Evolutionary conservation across 495 filamentous ascomycete genomes (phyloP).

Genomic region (Trichoderma gamsii): DNA sequence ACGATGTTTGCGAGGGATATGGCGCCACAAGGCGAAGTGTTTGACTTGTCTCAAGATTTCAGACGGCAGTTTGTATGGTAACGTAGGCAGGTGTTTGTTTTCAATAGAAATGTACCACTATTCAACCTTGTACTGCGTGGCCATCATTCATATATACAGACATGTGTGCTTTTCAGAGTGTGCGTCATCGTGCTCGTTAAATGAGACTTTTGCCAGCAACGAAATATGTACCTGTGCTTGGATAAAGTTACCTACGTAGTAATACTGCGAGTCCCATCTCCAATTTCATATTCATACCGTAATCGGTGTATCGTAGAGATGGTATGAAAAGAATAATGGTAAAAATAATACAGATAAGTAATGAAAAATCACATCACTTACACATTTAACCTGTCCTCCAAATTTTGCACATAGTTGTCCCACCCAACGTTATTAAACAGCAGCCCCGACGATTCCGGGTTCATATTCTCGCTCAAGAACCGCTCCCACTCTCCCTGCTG

Average conservation of each 20-base stretch:
- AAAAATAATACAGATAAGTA: background rate
- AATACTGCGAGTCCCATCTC: too few relatives aligned
- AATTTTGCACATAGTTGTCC: background rate
- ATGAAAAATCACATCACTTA: background rate
- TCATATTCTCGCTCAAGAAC: conserved; percentile 6
- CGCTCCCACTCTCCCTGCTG: conserved; percentile 3
- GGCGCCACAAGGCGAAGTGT: background rate
- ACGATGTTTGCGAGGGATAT: background rate
- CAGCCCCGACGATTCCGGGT: conserved; percentile 1
- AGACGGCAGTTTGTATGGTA: conserved; percentile 14
- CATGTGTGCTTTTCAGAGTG: too few relatives aligned
- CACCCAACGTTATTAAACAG: conserved; percentile 1
- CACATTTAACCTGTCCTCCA: background rate
- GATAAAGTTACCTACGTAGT: too few relatives aligned
- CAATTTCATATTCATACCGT: background rate
- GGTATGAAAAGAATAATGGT: background rate
- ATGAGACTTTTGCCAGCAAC: too few relatives aligned
- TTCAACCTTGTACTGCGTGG: background rate
- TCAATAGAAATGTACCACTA: background rate
- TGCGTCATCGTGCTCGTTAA: too few relatives aligned
- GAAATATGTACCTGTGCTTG: too few relatives aligned
- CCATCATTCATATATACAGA: too few relatives aligned
- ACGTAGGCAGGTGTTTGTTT: background rate
- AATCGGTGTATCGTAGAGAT: background rate
- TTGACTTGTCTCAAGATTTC: conserved; percentile 7